These are phyloP conservation scores for Leucogyrophana mollusca DNA, from an alignment of 768 basidiomycete species.

Conservation along the genomic window DNA sequence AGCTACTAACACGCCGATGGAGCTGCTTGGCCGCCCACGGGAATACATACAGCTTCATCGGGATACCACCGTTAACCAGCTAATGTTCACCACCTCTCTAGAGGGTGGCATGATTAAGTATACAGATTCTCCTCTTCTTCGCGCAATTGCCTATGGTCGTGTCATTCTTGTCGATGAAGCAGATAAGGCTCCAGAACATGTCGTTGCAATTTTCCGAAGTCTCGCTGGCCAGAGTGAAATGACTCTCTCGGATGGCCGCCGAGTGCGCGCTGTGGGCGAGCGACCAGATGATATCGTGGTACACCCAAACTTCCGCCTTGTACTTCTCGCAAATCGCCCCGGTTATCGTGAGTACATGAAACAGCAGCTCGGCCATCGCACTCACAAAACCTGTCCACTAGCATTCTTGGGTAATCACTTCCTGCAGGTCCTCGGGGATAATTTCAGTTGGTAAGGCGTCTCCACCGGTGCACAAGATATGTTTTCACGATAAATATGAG, in stretches of 20 bases:
- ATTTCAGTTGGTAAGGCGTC: slow-evolving; percentile 45
- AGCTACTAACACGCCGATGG: background rate
- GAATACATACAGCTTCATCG: slow-evolving; percentile 73
- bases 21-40: slow-evolving; percentile 60
- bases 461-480: background rate
- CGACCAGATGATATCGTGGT: slow-evolving; percentile 56
- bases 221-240: slow-evolving; percentile 65
- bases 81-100: slow-evolving; percentile 67
- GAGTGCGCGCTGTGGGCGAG: slow-evolving; percentile 46
- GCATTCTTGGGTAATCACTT: slow-evolving; percentile 76
- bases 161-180: slow-evolving; percentile 73
- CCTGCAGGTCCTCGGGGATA: slow-evolving; percentile 68
- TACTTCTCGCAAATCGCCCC: slow-evolving; percentile 65
- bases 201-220: slow-evolving; percentile 69
- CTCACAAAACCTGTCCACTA: slow-evolving; percentile 18
- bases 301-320: slow-evolving; percentile 61
- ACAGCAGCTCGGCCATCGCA: no score
- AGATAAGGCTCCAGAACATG: slow-evolving; percentile 73
- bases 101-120: slow-evolving; percentile 58
- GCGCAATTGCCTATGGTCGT: slow-evolving; percentile 58
- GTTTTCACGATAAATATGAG: no score
- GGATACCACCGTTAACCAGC: slow-evolving; percentile 68
- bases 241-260: slow-evolving; percentile 60
- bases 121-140: slow-evolving; percentile 64
- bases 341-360: slow-evolving; percentile 54